phyloP scores from a whole-genome alignment of 148 eudicot genomes.

The Drosera capensis region DNA sequence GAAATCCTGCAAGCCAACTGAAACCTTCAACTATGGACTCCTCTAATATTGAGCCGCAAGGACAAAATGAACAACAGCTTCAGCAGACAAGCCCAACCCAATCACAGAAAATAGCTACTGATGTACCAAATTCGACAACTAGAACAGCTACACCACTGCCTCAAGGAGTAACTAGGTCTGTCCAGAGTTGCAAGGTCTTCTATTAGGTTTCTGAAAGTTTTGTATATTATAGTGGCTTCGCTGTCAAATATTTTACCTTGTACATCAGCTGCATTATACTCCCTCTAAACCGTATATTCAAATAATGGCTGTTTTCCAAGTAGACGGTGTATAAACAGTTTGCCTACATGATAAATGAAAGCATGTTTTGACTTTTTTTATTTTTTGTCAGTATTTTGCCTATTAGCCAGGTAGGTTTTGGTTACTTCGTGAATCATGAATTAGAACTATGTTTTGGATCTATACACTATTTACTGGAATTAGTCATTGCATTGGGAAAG shows the following conservation, averaged over 20 bases:
- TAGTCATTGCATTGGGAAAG: too few species aligned
- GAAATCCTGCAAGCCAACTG: slow-evolving; percentile 33
- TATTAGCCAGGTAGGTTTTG: too few species aligned
- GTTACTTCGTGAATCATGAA: too few species aligned
- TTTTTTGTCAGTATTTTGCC: not conserved
- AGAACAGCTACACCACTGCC: slow-evolving; percentile 71
- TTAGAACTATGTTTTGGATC: too few species aligned
- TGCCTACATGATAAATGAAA: too few species aligned
- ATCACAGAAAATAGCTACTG: slow-evolving; percentile 36
- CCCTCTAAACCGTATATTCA: slow-evolving; percentile 9
- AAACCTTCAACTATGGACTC: slow-evolving; percentile 39
- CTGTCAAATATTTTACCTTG: slow-evolving; percentile 16
- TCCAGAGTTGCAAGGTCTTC: slow-evolving; percentile 61
- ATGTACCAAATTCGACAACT: slow-evolving; percentile 46
- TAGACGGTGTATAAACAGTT: not conserved
- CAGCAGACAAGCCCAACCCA: slow-evolving; percentile 37
- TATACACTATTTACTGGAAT: too few species aligned
- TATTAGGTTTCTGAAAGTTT: slow-evolving; percentile 26
- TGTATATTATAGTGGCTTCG: slow-evolving; percentile 22
- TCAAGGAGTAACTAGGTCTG: slow-evolving; percentile 98
- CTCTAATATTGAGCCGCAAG: slow-evolving; percentile 26
- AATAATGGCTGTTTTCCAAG: slow-evolving; percentile 1
- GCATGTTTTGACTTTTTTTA: too few species aligned
- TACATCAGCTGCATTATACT: slow-evolving; percentile 23
- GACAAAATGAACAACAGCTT: slow-evolving; percentile 25